Percentiles rank a stretch among this genome's conserved stretches.
These are phyloP conservation scores for Coccinonectria pachysandricola DNA, from an alignment of 2,329 filamentous ascomycete genomes.

Conservation along the genomic window DNA sequence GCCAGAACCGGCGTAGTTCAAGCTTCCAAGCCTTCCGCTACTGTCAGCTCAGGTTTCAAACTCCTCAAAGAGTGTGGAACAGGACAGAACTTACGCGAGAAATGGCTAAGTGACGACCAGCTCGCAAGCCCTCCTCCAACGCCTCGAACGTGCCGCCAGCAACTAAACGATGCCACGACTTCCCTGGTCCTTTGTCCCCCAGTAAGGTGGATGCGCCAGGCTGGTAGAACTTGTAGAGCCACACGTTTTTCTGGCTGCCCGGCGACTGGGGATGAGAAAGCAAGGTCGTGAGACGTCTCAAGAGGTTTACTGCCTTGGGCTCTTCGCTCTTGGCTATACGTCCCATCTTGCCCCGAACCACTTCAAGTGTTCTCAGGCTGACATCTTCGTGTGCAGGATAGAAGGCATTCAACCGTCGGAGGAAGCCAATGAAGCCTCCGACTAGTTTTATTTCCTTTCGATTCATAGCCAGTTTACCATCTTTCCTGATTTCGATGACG, in stretches of 20 bases:
- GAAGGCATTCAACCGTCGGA: slow-evolving; percentile 11
- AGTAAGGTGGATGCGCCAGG: slow-evolving; percentile 5
- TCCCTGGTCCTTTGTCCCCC: slow-evolving; percentile 9
- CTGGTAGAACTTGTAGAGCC: slow-evolving; percentile 9
- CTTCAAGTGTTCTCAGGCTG: slow-evolving; percentile 3
- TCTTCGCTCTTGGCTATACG: slow-evolving; percentile 3
- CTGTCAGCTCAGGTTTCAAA: no score
- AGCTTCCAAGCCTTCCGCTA: slow-evolving; percentile 14
- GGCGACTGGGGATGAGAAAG: background rate
- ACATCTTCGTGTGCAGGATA: slow-evolving; percentile 6
- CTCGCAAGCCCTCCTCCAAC: slow-evolving; percentile 4
- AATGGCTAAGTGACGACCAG: slow-evolving; percentile 8
- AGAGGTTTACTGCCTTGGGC: slow-evolving; percentile 1
- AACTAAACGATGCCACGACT: slow-evolving; percentile 3
- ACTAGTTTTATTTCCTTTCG: slow-evolving; percentile 6
- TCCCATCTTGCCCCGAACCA: no score
- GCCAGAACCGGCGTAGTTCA: slow-evolving; percentile 13
- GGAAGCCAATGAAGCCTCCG: slow-evolving; percentile 3
- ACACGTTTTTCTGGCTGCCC: slow-evolving; percentile 5
- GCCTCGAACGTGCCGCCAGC: no score
- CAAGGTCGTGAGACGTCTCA: slow-evolving; percentile 3
- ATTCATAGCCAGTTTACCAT: slow-evolving; percentile 8
- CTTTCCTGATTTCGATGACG: slow-evolving; percentile 9
- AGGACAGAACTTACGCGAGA: slow-evolving; percentile 11
- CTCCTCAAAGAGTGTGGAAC: no score